These are phyloP conservation scores for Fennellomyces sp. DNA, from an alignment of 371 early-diverging fungal species.

Conservation along the genomic window DNA sequence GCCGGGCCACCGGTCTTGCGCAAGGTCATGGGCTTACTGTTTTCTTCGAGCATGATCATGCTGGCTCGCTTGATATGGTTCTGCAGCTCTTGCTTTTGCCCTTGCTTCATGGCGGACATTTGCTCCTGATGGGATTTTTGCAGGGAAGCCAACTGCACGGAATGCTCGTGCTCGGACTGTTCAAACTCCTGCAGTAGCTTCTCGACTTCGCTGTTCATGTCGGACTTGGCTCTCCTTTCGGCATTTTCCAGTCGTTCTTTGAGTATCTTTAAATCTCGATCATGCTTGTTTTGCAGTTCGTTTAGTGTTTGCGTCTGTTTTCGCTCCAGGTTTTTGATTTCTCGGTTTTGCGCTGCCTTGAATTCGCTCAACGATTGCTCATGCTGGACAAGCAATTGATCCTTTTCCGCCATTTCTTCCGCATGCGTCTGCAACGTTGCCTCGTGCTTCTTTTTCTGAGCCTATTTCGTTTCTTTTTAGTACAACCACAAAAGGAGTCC, in stretches of 20 bases:
- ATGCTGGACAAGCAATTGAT: slow-evolving; percentile 30
- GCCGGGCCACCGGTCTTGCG: slow-evolving; percentile 24
- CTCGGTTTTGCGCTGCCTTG: slow-evolving; percentile 30
- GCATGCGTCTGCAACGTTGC: slow-evolving; percentile 42
- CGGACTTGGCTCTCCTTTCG: slow-evolving; percentile 38
- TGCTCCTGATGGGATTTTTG: slow-evolving; percentile 43
- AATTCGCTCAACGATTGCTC: slow-evolving; percentile 39
- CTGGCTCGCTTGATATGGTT: slow-evolving; percentile 15
- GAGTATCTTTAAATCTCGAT: slow-evolving; percentile 24
- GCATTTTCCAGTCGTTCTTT: slow-evolving; percentile 31
- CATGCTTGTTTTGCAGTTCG: slow-evolving; percentile 29
- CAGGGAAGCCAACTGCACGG: slow-evolving; percentile 36
- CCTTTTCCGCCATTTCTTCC: slow-evolving; percentile 48
- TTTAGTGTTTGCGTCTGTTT: slow-evolving; percentile 30
- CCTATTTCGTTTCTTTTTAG: slow-evolving; percentile 20
- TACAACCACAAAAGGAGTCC: background rate
- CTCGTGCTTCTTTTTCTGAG: slow-evolving; percentile 50
- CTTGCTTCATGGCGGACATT: slow-evolving; percentile 34
- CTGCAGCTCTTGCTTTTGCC: slow-evolving; percentile 29
- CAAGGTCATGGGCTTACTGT: slow-evolving; percentile 2
- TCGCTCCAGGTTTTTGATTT: slow-evolving; percentile 33
- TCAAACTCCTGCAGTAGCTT: slow-evolving; percentile 50
- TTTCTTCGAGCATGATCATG: slow-evolving; percentile 6
- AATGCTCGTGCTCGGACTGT: slow-evolving; percentile 50
- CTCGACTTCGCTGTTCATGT: slow-evolving; percentile 48